These are phyloP conservation scores for Tricholoma furcatifolium DNA, from an alignment of 768 basidiomycete genomes.

Conservation along the genomic window DNA sequence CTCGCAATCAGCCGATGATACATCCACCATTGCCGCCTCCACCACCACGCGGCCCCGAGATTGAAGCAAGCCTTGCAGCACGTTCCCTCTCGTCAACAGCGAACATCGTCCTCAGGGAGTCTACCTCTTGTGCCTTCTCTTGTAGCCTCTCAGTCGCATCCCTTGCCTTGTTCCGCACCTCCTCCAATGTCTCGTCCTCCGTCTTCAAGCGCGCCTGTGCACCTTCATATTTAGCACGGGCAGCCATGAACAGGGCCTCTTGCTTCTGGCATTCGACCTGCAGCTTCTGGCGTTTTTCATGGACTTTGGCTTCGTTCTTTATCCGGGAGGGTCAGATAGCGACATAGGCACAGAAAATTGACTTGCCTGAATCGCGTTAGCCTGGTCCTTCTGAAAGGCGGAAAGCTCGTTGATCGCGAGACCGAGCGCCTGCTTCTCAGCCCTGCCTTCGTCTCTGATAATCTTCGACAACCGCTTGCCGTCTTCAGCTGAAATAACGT, in stretches of 20 bases:
- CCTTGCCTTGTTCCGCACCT: slow-evolving; percentile 48
- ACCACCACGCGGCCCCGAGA: slow-evolving; percentile 29
- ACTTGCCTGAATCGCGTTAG: slow-evolving; percentile 56
- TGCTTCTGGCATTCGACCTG: slow-evolving; percentile 60
- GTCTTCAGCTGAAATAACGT: slow-evolving; percentile 44
- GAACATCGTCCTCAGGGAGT: slow-evolving; percentile 60
- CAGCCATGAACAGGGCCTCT: slow-evolving; percentile 58
- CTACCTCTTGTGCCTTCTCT: slow-evolving; percentile 74
- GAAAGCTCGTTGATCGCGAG: slow-evolving; percentile 64
- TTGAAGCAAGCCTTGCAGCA: slow-evolving; percentile 43
- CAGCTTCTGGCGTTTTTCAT: slow-evolving; percentile 50
- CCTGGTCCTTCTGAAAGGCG: slow-evolving; percentile 70
- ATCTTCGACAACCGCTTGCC: slow-evolving; percentile 65
- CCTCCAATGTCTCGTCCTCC: slow-evolving; percentile 48
- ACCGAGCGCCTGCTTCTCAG: slow-evolving; percentile 61
- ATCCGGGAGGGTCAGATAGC: neutral
- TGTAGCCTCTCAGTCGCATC: slow-evolving; percentile 62
- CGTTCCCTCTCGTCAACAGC: slow-evolving; percentile 73
- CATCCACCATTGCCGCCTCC: slow-evolving; percentile 5
- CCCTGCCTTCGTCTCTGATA: slow-evolving; percentile 65
- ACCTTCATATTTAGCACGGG: slow-evolving; percentile 58
- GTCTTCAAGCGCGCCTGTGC: slow-evolving; percentile 46
- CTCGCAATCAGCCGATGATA: slow-evolving; percentile 9
- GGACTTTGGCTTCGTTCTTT: slow-evolving; percentile 59
- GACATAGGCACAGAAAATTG: neutral